Base-by-base conservation (phyloP, 345 rosid species). In the Schrenkiella parvula region DNA sequence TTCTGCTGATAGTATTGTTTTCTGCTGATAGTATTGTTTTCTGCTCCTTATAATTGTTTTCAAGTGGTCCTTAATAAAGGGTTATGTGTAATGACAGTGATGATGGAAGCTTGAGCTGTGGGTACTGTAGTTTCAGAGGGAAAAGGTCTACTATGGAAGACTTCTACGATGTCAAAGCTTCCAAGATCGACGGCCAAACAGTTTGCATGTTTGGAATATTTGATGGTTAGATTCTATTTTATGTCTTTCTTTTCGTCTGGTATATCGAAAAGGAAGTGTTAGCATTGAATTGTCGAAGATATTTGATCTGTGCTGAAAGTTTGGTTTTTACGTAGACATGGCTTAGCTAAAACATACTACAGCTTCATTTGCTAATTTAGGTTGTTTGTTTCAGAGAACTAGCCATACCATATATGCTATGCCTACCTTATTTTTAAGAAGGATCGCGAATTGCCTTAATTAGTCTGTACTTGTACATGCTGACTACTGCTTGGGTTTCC, bases 81-180 rank as follows among this genome's bases (percentile, higher is more conserved):
- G 55, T 23, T 70, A n/a, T 15, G n/a, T 70, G 54, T n/a, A 39
- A 80, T 83, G 76, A 66, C 97, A 92, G 99, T 74, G 92, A 89
- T 9, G 87, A 90, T 32, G 91, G 97, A 56, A 86, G 82, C 80
- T 57, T 95, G 80, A 92, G 92, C 88, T 95, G 98, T 76, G 99
- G 98, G 8, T 88, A 87, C 74, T 90, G 97, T 60, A 92, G 96
- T 81, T 92, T 90, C 79, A 77, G 93, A 82, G 99, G 99, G 74
- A 95, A 92, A 87, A 87, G 99, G 73, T 88, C 85, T 25, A 85
- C 92, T 15, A 95, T 95, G 98, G 98, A 95, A 79, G 98, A 95
- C 72, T 95, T 86, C 77, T 95, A 80, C 70, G 97, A 92, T 73
- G 78, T 92, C 32, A 92, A 86, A 73, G 83, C 81, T 61, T 80